Base-by-base conservation (phyloP, 805 yeast species). In the Metschnikowia amazonensis region DNA sequence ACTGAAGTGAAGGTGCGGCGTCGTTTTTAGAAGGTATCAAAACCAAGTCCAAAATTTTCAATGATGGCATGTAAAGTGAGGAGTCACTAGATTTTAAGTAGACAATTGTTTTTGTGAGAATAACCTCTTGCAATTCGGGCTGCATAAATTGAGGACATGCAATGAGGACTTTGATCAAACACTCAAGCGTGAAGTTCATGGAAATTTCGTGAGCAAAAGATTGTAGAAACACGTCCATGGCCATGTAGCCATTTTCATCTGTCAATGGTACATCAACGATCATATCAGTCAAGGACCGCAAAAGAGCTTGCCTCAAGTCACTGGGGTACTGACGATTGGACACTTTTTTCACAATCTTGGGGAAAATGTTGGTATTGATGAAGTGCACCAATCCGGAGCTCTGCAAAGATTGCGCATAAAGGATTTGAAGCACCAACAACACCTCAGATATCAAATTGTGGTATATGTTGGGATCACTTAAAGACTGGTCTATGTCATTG, bases 81-180 rank as follows among this genome's bases (percentile, higher is more conserved):
- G 64, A 62, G 45, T 66, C 68, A 23, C 60, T 60, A 1, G 68
- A 63, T 4, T 55, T 45, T n/a, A 65, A 45, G 32, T 60, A 60
- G 0, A 48, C 31, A 20, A 48, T 43, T 13, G 63, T 47, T 42
- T 52, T 58, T 1, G 33, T 47, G 9, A 66, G 44, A n/a, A 63
- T 48, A 13, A 46, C 44, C 10, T 40, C 49, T 36, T 54, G 53
- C 21, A 62, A 50, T 7, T 46, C 46, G 10, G 42, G 33, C 10
- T 49, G 42, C 18, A 56, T 46, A 6, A 53, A 25, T n/a, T 43
- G 43, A 5, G 53, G 51, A 33, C 48, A 49, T 9, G 46, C 44
- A 37, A 44, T 43, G 31, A 53, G 56, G 1, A 63, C 49, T 4
- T 42, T 45, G 17, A 51, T 55, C 36, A 67, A 55, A 14, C 49